These are phyloP conservation scores for Musa schizocarpa DNA, from an alignment of 176 grass and related monocot genomes.

Conservation along the genomic window DNA sequence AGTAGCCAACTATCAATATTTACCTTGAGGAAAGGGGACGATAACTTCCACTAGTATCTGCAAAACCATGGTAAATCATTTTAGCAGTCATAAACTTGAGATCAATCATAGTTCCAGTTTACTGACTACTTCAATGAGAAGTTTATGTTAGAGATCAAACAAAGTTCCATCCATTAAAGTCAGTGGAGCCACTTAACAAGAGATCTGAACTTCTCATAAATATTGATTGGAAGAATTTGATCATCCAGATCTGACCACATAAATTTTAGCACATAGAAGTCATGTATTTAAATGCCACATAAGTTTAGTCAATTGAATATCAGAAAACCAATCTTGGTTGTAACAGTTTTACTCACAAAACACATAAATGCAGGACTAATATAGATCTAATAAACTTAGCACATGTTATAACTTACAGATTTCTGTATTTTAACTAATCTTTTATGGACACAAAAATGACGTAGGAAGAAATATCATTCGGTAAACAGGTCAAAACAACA, in stretches of 20 bases:
- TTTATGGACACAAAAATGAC: not conserved
- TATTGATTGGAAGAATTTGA: not conserved
- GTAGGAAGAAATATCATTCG: not conserved
- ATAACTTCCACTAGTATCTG: constrained; percentile 66
- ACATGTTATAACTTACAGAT: not conserved
- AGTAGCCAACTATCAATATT: constrained; percentile 12
- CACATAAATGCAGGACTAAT: no score
- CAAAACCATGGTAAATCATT: constrained; percentile 21
- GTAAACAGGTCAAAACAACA: no score
- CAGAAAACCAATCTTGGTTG: not conserved
- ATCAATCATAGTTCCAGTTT: not conserved
- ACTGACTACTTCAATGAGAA: not conserved
- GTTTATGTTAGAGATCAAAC: not conserved
- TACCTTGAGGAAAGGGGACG: constrained; percentile 50
- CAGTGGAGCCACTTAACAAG: not conserved
- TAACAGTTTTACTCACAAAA: no score
- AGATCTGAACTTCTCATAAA: not conserved
- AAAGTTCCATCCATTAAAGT: not conserved
- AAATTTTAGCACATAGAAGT: not conserved
- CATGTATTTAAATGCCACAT: not conserved
- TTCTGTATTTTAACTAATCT: no score
- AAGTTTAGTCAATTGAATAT: not conserved
- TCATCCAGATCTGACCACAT: not conserved
- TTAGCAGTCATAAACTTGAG: constrained; percentile 1
- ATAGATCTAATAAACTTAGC: not conserved